These are phyloP conservation scores for Ophiocordyceps australis DNA, from an alignment of 2,329 filamentous ascomycete species.

Conservation along the genomic window DNA sequence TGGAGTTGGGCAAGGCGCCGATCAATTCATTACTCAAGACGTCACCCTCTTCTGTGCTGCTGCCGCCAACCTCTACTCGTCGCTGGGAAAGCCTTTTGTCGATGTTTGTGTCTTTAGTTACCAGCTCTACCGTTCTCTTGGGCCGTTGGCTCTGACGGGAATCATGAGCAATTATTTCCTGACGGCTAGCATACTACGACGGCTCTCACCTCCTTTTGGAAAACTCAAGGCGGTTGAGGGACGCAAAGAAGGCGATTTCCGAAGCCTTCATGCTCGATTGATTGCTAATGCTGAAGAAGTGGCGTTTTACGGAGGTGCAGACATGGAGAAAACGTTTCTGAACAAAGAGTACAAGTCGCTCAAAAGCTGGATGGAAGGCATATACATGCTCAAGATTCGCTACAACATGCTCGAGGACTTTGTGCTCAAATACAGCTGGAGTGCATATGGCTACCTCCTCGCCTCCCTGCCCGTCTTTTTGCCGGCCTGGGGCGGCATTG, in stretches of 20 bases:
- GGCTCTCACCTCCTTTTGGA: conserved; percentile 84
- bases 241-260: conserved; percentile 86
- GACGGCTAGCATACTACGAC: conserved; percentile 76
- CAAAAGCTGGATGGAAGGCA: conserved; percentile 93
- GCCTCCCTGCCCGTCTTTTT: conserved; percentile 88
- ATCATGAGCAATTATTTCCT: conserved; percentile 86
- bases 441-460: conserved; percentile 86
- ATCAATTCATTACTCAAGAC: conserved; percentile 96
- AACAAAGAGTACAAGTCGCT: conserved; percentile 85
- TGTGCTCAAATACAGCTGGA: conserved; percentile 97
- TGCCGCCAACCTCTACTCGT: conserved; percentile 85
- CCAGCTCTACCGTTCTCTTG: conserved; percentile 81
- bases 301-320: conserved; percentile 89
- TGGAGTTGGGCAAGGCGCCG: conserved; percentile 76
- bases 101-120: conserved; percentile 97
- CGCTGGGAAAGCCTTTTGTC: conserved; percentile 93
- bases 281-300: conserved; percentile 97
- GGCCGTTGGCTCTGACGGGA: conserved; percentile 70
- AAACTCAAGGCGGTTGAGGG: conserved; percentile 95
- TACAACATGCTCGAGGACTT: conserved; percentile 99
- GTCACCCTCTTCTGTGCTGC: conserved; percentile 88
- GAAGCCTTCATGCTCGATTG: conserved; percentile 73
- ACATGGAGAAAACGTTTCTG: conserved; percentile 86
- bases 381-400: conserved; percentile 92
- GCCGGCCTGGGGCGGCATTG: conserved; percentile 80